Evolutionary conservation across 176 grass and related monocot species (phyloP).

Genomic region (Rhynchospora tenuis): DNA sequence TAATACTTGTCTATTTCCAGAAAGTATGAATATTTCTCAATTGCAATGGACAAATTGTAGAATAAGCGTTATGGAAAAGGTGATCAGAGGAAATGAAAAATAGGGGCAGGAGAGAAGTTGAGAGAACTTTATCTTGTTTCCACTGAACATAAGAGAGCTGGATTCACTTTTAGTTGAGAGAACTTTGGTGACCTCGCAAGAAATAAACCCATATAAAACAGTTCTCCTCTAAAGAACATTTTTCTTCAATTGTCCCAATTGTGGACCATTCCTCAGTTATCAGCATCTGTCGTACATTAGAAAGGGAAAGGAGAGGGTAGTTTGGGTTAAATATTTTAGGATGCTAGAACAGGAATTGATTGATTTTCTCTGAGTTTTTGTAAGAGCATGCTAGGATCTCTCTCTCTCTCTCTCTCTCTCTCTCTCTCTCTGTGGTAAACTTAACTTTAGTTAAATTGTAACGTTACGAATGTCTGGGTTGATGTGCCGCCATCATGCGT

Average conservation of each 20-base stretch:
- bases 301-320: background rate
- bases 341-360: background rate
- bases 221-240: background rate
- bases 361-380: background rate
- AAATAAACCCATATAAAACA: background rate
- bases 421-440: no score
- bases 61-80: background rate
- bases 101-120: background rate
- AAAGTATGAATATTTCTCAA: background rate
- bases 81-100: background rate
- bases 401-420: no score
- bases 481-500: background rate
- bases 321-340: background rate
- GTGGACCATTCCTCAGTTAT: background rate
- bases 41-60: background rate
- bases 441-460: no score
- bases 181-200: background rate
- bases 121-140: background rate
- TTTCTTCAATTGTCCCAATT: background rate
- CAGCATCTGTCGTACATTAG: background rate
- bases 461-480: background rate
- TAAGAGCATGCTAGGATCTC: no score
- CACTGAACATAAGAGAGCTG: background rate
- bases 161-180: background rate
- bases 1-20: background rate